Percentiles rank a stretch among this genome's conserved stretches.
Evolutionary conservation across 257 asterid genomes (phyloP).

Genomic region (Solanum neorickii): DNA sequence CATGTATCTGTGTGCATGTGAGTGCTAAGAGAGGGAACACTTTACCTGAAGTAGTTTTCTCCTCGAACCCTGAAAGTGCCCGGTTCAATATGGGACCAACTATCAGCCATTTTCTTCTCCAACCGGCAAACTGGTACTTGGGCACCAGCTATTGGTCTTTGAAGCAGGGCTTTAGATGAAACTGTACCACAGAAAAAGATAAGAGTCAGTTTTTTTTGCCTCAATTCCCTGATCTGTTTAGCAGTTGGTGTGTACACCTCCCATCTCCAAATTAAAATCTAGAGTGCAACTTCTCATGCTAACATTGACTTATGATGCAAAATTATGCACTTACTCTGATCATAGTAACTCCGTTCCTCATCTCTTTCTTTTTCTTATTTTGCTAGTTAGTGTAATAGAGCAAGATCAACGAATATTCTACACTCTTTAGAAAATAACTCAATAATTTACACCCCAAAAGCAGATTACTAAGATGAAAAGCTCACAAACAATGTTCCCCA

Average conservation of each 20-base stretch:
- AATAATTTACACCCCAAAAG: not conserved
- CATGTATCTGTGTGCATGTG: not conserved
- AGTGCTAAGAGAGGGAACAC: not conserved
- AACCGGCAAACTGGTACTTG: slow-evolving; percentile 83
- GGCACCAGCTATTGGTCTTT: slow-evolving; percentile 82
- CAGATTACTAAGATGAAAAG: not conserved
- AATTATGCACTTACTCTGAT: not conserved
- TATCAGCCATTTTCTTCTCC: slow-evolving; percentile 78
- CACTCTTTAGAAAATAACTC: not conserved
- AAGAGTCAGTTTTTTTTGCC: not conserved
- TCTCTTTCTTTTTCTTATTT: not conserved
- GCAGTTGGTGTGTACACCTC: not conserved
- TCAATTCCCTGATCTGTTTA: not conserved
- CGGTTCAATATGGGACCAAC: slow-evolving; percentile 88
- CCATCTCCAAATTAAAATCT: not conserved
- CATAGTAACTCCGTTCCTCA: not conserved
- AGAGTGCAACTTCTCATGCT: not conserved
- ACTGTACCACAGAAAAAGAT: slow-evolving; percentile 29
- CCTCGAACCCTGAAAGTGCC: slow-evolving; percentile 79
- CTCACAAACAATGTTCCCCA: not conserved
- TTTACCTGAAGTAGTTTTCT: slow-evolving; percentile 64
- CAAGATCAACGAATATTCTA: not conserved
- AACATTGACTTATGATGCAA: not conserved
- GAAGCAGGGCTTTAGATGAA: slow-evolving; percentile 65
- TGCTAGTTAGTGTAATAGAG: not conserved